phyloP scores from a whole-genome alignment of 371 early-diverging fungal species.

The Mortierella sp. region DNA sequence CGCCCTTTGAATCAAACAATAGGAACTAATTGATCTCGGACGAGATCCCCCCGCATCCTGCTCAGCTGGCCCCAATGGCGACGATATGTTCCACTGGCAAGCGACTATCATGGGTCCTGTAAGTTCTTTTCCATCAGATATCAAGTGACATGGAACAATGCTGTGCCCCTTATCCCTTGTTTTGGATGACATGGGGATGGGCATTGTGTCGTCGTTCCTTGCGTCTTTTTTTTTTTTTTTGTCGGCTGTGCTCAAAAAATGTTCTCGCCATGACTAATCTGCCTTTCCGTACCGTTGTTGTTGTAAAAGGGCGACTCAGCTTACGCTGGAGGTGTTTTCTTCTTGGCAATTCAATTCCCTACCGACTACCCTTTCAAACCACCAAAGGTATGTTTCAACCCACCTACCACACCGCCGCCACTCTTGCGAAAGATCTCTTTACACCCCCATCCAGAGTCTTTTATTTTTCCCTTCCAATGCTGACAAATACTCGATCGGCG shows the following conservation, averaged over 20 bases:
- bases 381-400: slow-evolving; percentile 84
- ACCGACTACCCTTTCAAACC: slow-evolving; percentile 99
- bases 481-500: slow-evolving; percentile 1
- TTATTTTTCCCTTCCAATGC: slow-evolving; percentile 1
- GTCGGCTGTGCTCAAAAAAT: slow-evolving; percentile 1
- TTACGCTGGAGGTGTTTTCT: slow-evolving; percentile 93
- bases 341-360: slow-evolving; percentile 98
- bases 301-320: too few species aligned
- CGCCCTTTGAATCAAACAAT: slow-evolving; percentile 10
- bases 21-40: slow-evolving; percentile 96
- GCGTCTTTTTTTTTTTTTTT: background rate
- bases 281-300: too few species aligned
- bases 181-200: too few species aligned
- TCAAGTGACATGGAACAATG: background rate
- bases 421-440: too few species aligned
- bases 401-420: too few species aligned
- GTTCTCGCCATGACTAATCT: too few species aligned
- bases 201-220: too few species aligned
- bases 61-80: slow-evolving; percentile 93
- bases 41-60: slow-evolving; percentile 96
- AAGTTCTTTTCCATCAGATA: slow-evolving; percentile 55
- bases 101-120: slow-evolving; percentile 97
- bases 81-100: slow-evolving; percentile 94
- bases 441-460: too few species aligned
- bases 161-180: too few species aligned